These are phyloP conservation scores for Rhizomucor pusillus DNA, from an alignment of 371 early-diverging fungal genomes.

Conservation along the genomic window DNA sequence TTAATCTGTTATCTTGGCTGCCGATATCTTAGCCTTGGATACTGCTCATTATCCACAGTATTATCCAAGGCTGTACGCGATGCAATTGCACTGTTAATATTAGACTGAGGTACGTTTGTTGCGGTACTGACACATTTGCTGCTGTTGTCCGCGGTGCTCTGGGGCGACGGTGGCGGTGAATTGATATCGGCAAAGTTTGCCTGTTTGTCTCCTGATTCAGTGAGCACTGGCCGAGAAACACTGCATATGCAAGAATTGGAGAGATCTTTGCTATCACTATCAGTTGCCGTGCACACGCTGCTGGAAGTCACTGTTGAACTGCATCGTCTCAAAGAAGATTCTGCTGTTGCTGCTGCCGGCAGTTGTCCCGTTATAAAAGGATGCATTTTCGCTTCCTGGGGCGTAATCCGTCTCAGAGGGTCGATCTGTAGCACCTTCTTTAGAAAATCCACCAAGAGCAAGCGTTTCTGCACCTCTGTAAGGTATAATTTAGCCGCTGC, in stretches of 20 bases:
- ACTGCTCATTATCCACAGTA: not conserved
- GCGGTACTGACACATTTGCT: conserved; percentile 5
- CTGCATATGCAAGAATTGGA: conserved; percentile 10
- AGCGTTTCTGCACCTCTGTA: conserved; percentile 60
- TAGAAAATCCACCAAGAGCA: conserved; percentile 81
- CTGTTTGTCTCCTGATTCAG: not conserved
- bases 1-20: not conserved
- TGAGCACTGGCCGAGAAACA: not conserved
- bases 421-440: conserved; percentile 79
- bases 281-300: not conserved
- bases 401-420: conserved; percentile 86
- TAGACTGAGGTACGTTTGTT: conserved; percentile 5
- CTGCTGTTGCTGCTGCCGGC: no score
- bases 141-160: not conserved
- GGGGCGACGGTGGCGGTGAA: conserved; percentile 6
- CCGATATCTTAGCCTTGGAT: not conserved
- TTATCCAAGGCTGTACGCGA: not conserved
- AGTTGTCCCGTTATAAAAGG: conserved; percentile 72
- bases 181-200: not conserved
- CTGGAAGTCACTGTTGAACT: not conserved
- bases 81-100: not conserved
- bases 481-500: no score
- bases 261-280: not conserved
- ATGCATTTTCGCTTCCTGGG: conserved; percentile 86
- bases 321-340: no score